Percentiles rank a stretch among this genome's conserved stretches.
Evolutionary conservation across 2,329 filamentous ascomycete genomes (phyloP).

Genomic region (Xylariaceae sp.): DNA sequence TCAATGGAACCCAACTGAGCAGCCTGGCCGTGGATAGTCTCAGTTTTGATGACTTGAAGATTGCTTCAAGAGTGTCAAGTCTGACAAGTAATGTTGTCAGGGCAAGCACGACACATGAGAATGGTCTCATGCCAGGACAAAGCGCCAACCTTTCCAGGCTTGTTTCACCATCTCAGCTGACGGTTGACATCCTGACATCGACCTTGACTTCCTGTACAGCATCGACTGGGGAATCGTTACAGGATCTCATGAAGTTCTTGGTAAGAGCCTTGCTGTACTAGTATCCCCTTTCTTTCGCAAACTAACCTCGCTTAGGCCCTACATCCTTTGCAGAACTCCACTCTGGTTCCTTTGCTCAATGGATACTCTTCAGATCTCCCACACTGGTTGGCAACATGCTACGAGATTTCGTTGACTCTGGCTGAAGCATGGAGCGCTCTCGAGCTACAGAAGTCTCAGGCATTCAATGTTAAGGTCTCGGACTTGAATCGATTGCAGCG

Average conservation of each 20-base stretch:
- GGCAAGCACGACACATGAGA: slow-evolving; percentile 2
- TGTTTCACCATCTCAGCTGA: slow-evolving; percentile 31
- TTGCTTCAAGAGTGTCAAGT: slow-evolving; percentile 33
- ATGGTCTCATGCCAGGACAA: slow-evolving; percentile 6
- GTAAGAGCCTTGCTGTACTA: slow-evolving; percentile 35
- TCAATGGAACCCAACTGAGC: slow-evolving; percentile 28
- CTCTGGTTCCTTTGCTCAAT: slow-evolving; percentile 44
- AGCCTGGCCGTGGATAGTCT: slow-evolving; percentile 43
- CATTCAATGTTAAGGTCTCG: slow-evolving; percentile 45
- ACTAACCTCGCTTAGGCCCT: slow-evolving; percentile 48
- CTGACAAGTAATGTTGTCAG: slow-evolving; percentile 12
- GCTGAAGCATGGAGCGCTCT: slow-evolving; percentile 39
- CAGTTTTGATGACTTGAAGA: slow-evolving; percentile 41
- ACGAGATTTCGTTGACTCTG: slow-evolving; percentile 47
- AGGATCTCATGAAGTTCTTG: slow-evolving; percentile 38
- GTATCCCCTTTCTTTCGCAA: slow-evolving; percentile 16
- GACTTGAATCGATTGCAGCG: slow-evolving; percentile 56
- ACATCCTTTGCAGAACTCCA: slow-evolving; percentile 55
- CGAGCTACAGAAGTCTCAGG: slow-evolving; percentile 38
- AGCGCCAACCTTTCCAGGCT: slow-evolving; percentile 18
- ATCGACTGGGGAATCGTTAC: slow-evolving; percentile 28
- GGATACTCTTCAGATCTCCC: slow-evolving; percentile 32
- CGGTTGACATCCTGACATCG: slow-evolving; percentile 31
- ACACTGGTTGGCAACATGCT: slow-evolving; percentile 48
- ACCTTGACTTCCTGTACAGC: slow-evolving; percentile 35